Percentiles rank a stretch among this genome's conserved stretches.
Conservation (phyloP, 2,329 filamentous ascomycete species). For the Ophiostoma perfectum region DNA sequence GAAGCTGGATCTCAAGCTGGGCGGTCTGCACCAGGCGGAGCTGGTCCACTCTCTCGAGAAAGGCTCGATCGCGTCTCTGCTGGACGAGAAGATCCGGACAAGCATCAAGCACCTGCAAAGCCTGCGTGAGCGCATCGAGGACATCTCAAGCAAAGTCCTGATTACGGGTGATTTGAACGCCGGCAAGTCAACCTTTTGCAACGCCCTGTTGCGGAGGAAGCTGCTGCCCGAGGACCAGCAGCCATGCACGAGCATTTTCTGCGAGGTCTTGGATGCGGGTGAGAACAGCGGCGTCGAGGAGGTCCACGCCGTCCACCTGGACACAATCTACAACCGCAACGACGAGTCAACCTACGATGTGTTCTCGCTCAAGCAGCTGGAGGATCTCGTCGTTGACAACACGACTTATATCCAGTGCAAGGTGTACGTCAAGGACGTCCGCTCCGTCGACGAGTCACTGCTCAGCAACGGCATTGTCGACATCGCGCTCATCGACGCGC, state of each 20-base stretch:
- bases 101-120: slow-evolving; percentile 86
- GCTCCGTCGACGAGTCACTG: slow-evolving; percentile 84
- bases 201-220: slow-evolving; percentile 88
- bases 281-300: slow-evolving; percentile 91
- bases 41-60: slow-evolving; percentile 94
- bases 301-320: slow-evolving; percentile 88
- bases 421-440: slow-evolving; percentile 87
- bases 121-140: slow-evolving; percentile 88
- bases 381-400: slow-evolving; percentile 86
- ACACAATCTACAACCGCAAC: slow-evolving; percentile 72
- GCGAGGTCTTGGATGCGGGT: slow-evolving; percentile 86
- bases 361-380: slow-evolving; percentile 69
- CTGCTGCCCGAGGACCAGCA: slow-evolving; percentile 95
- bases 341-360: slow-evolving; percentile 94
- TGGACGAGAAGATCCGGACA: slow-evolving; percentile 91
- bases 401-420: slow-evolving; percentile 90
- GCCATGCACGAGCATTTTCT: slow-evolving; percentile 97
- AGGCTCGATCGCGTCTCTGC: slow-evolving; percentile 76
- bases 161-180: slow-evolving; percentile 95
- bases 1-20: slow-evolving; percentile 90
- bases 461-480: slow-evolving; percentile 97
- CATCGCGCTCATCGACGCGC: slow-evolving; percentile 94
- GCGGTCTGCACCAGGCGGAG: slow-evolving; percentile 77
- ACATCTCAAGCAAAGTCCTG: slow-evolving; percentile 93
- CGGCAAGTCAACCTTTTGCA: slow-evolving; percentile 98